A percentile compares a stretch with the other conserved stretches of the same genome.
phyloP scores from a whole-genome alignment of 306 rosid species.

The Vigna angularis region DNA sequence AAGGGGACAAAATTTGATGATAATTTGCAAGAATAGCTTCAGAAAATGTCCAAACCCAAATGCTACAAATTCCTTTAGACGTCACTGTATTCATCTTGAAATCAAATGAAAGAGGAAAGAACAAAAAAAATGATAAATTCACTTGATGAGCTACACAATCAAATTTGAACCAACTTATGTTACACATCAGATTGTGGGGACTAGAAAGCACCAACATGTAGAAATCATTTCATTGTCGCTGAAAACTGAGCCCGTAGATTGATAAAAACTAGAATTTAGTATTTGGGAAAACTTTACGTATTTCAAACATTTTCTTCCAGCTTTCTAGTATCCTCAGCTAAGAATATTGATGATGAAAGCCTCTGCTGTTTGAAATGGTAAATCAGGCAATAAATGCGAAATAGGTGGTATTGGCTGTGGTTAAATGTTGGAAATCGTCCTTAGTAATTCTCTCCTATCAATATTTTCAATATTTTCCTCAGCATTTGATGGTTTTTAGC shows the following conservation, averaged over 20 bases:
- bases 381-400: constrained; percentile 11
- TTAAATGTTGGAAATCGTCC: background rate
- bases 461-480: background rate
- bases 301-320: background rate
- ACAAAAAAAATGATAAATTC: background rate
- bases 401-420: background rate
- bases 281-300: background rate
- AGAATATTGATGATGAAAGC: background rate
- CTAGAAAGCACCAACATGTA: background rate
- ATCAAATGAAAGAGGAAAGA: background rate
- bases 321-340: background rate
- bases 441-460: constrained; percentile 9
- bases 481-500: constrained; percentile 31
- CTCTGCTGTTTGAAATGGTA: constrained; percentile 21
- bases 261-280: background rate
- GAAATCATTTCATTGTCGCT: background rate
- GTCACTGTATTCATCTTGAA: background rate
- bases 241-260: background rate
- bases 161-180: background rate
- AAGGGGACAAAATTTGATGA: background rate
- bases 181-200: background rate
- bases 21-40: background rate
- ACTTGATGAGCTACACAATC: background rate
- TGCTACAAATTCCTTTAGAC: background rate
- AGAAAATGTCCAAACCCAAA: too few relatives aligned